These are phyloP conservation scores for Penicillium simplicissimum DNA, from an alignment of 495 filamentous ascomycete species.

Conservation along the genomic window DNA sequence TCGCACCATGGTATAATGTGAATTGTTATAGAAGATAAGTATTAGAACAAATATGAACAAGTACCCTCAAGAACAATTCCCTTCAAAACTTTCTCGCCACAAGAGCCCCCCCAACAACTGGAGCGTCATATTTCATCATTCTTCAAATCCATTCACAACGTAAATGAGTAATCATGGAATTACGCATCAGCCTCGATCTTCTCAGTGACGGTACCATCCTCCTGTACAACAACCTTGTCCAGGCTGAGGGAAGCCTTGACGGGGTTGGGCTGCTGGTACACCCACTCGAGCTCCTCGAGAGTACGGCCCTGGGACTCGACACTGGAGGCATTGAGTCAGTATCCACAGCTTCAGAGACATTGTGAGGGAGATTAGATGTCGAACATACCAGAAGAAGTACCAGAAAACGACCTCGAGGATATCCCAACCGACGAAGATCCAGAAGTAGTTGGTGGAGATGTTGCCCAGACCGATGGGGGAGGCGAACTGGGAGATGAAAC, in stretches of 20 bases:
- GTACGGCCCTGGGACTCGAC: constrained; percentile 70
- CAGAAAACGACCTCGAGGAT: constrained; percentile 54
- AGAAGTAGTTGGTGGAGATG: constrained; percentile 60
- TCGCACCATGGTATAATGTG: not conserved
- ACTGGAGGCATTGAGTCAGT: constrained; percentile 10
- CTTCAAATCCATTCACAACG: too few species aligned
- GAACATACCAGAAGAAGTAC: constrained; percentile 60
- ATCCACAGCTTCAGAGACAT: not conserved
- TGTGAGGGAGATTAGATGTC: not conserved
- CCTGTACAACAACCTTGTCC: constrained; percentile 55
- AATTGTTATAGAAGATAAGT: constrained; percentile 1
- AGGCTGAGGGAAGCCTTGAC: constrained; percentile 58
- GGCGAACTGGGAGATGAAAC: constrained; percentile 62
- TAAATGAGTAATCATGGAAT: not conserved
- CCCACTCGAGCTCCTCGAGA: constrained; percentile 70
- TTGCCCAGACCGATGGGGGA: constrained; percentile 56
- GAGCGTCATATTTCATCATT: not conserved
- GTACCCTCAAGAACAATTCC: constrained; percentile 1
- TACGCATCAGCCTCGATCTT: constrained; percentile 60
- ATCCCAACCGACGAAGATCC: constrained; percentile 66
- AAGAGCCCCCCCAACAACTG: not conserved
- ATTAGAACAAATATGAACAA: constrained; percentile 4
- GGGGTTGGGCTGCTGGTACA: constrained; percentile 63
- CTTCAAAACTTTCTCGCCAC: not conserved
- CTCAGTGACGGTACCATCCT: constrained; percentile 54